A percentile compares a stretch with the other conserved stretches of the same genome.
phyloP scores from a whole-genome alignment of 371 early-diverging fungal species.

The Mortierella sp. region DNA sequence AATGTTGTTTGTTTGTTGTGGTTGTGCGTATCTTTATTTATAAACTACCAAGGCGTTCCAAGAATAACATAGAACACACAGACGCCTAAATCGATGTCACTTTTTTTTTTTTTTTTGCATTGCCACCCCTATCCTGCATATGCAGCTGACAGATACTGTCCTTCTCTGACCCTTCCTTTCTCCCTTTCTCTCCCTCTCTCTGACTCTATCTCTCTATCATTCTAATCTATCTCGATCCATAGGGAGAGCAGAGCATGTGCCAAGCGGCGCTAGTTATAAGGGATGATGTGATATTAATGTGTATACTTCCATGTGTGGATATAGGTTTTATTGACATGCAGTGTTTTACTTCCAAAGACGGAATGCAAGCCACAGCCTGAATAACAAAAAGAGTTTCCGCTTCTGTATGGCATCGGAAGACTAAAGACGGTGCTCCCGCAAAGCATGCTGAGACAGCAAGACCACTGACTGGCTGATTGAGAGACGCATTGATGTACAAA shows the following conservation, averaged over 20 bases:
- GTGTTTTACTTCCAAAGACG: too few relatives aligned
- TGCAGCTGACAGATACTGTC: constrained; percentile 28
- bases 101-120: constrained; percentile 8
- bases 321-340: background rate
- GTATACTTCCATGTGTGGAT: too few relatives aligned
- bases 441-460: too few relatives aligned
- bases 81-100: background rate
- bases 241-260: constrained; percentile 3
- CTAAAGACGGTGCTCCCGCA: too few relatives aligned
- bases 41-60: background rate
- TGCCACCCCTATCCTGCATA: constrained; percentile 42
- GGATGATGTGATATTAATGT: background rate
- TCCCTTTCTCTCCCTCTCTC: background rate
- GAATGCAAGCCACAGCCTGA: too few relatives aligned
- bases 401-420: too few relatives aligned
- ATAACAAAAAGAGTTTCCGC: too few relatives aligned
- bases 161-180: background rate
- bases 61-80: constrained; percentile 4
- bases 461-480: too few relatives aligned
- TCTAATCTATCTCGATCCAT: background rate
- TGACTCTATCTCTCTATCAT: background rate
- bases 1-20: background rate
- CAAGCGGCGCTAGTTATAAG: background rate
- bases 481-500: too few relatives aligned
- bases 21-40: constrained; percentile 4